A percentile compares a stretch with the other conserved stretches of the same genome.
Conservation (phyloP, 1,284 basidiomycete species). For the Sporisorium reilianum region DNA sequence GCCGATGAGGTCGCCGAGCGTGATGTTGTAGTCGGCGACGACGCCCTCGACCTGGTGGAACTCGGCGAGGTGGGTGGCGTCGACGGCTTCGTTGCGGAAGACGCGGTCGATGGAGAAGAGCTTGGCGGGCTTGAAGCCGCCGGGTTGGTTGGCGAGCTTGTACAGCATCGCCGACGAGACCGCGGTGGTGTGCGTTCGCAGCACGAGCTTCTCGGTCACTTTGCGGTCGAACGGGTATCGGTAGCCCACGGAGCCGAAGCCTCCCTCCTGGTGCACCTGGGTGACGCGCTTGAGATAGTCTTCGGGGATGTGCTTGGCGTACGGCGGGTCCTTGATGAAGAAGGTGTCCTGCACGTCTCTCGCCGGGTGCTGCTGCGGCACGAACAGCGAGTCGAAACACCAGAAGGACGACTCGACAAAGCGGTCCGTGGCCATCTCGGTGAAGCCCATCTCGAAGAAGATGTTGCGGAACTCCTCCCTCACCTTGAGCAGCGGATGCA, state of each 20-base stretch:
- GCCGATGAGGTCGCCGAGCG: constrained; percentile 95
- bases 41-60: constrained; percentile 99
- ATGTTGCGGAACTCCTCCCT: constrained; percentile 97
- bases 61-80: constrained; percentile 98
- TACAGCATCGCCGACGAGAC: constrained; percentile 95
- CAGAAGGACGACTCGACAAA: constrained; percentile 99
- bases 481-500: constrained; percentile 97
- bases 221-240: constrained; percentile 94
- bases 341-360: constrained; percentile 99
- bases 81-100: constrained; percentile 98
- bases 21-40: constrained; percentile 92
- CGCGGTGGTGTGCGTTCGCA: constrained; percentile 97
- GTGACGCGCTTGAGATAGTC: constrained; percentile 92
- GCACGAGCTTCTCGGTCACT: constrained; percentile 89
- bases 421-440: constrained; percentile 98
- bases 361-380: constrained; percentile 98
- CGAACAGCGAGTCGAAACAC: constrained; percentile 99
- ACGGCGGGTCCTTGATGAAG: constrained; percentile 92
- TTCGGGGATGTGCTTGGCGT: constrained; percentile 80
- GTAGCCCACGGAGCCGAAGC: constrained; percentile 95
- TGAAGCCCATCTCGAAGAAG: constrained; percentile 99
- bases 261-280: constrained; percentile 88
- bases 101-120: constrained; percentile 98
- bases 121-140: constrained; percentile 94
- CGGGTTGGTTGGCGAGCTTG: constrained; percentile 75